Conservation (phyloP, 306 rosid species). For the Quercus gilva region DNA sequence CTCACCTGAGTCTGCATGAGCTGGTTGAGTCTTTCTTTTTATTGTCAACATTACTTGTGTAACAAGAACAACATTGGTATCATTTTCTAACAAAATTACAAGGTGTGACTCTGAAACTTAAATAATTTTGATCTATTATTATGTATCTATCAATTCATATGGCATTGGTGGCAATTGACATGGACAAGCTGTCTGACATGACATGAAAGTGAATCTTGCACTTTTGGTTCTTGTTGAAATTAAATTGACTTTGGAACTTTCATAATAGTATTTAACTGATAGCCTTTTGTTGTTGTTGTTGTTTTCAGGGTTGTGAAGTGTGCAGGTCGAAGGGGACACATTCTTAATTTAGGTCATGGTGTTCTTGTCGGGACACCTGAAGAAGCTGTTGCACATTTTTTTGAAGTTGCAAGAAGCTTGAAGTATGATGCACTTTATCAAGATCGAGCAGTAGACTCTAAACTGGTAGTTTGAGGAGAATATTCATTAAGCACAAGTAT, state of each 20-base stretch:
- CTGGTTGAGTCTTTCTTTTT: background rate
- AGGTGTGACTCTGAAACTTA: background rate
- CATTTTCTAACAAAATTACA: background rate
- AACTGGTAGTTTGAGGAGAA: background rate
- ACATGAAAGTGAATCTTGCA: background rate
- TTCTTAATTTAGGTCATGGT: constrained; percentile 94
- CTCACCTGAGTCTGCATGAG: constrained; percentile 6
- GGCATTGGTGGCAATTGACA: background rate
- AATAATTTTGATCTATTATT: background rate
- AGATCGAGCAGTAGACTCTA: constrained; percentile 41
- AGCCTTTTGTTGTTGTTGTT: background rate
- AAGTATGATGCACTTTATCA: constrained; percentile 51
- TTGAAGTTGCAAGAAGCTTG: constrained; percentile 86
- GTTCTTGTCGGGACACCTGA: constrained; percentile 92
- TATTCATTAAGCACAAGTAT: too few relatives aligned
- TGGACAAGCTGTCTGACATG: background rate
- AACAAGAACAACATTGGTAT: background rate
- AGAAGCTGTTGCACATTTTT: constrained; percentile 96
- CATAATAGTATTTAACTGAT: background rate
- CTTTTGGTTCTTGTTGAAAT: background rate
- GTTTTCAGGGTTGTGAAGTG: constrained; percentile 75
- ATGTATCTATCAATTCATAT: constrained; percentile 14
- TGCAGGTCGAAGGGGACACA: constrained; percentile 90
- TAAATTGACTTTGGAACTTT: background rate
- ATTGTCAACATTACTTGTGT: background rate